Base-by-base conservation (phyloP, 176 grass and related monocot species). In the Phoenix roebelenii region DNA sequence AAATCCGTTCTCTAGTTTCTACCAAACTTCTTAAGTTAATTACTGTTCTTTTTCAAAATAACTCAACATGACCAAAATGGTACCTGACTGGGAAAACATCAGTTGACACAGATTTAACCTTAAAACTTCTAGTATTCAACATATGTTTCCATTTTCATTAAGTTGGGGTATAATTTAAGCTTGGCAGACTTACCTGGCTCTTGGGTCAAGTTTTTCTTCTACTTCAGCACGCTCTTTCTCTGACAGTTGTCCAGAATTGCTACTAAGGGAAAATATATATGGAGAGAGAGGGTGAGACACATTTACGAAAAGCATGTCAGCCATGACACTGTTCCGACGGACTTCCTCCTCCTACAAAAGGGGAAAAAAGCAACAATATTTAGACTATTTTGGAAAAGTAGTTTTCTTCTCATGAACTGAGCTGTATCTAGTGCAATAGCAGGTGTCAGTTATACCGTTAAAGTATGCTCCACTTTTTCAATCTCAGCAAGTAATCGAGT, bases 251-350 rank as follows among this genome's bases (percentile, higher is more conserved):
- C 87, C 85, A 74, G 78, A 88, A 72, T 74, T 92, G 82, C 79
- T 92, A 61, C 55, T 82, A 58, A 98, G 79, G 50, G 93, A 98
- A 55, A 85, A 98, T 52, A 98, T 92, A 78, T 85, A 89, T 68
- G 93, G 93, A 1, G 88, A 92, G 56, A 98, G 77, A 14, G 93
- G 74, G 63, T 98, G 93, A 23, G 87, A 89, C 10, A 77, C 88
- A 78, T 92, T 89, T 71, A 98, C 76, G 22, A 98, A 98, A 83
- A 98, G 93, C 87, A 92, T 98, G 62, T 98, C 85, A 20, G 63
- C 83, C 81, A 92, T 83, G 48, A 83, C 29, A 66, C 88, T 98
- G 60, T 98, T 98, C 74, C 93, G 81, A 56, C 84, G 89, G 72
- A 67, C 84, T 92, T 98, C 93, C 64, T 98, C 93, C 60, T 75